Conservation (phyloP, 2,329 filamentous ascomycete genomes). For the Anisogramma anomala region DNA sequence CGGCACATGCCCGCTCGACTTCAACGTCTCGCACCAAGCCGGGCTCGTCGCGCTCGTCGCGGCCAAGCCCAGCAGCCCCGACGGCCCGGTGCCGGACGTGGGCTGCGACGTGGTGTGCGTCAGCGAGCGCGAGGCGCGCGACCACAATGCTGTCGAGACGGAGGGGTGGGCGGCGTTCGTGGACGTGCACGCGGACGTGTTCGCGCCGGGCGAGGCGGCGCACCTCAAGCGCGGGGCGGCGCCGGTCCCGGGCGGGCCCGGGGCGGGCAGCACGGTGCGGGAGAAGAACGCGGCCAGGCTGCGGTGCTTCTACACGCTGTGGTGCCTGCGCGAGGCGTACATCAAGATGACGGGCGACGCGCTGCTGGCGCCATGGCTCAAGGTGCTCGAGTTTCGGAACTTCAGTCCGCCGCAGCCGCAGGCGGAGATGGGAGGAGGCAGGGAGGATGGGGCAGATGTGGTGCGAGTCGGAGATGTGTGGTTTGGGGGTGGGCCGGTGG, state of each 20-base stretch:
- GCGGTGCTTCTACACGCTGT: slow-evolving; percentile 63
- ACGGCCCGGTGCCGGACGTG: slow-evolving; percentile 32
- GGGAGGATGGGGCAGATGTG: slow-evolving; percentile 23
- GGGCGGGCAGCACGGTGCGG: slow-evolving; percentile 21
- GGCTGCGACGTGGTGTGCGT: slow-evolving; percentile 70
- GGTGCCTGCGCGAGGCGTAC: slow-evolving; percentile 71
- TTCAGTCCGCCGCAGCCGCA: slow-evolving; percentile 43
- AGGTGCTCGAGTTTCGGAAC: slow-evolving; percentile 54
- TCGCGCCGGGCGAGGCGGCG: slow-evolving; percentile 48
- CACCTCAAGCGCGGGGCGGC: slow-evolving; percentile 43
- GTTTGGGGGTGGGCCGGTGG: slow-evolving; percentile 28
- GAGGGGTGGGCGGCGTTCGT: slow-evolving; percentile 58
- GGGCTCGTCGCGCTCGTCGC: slow-evolving; percentile 55
- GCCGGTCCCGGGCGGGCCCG: slow-evolving; percentile 16
- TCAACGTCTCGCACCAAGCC: slow-evolving; percentile 72
- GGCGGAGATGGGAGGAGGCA: slow-evolving; percentile 14
- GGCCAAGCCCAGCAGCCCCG: slow-evolving; percentile 19
- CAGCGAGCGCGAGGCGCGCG: slow-evolving; percentile 53
- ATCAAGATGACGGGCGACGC: slow-evolving; percentile 76
- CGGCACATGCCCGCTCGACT: slow-evolving; percentile 39
- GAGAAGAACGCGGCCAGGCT: slow-evolving; percentile 49
- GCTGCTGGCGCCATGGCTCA: slow-evolving; percentile 61
- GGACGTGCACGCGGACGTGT: slow-evolving; percentile 60
- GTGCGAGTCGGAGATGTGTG: slow-evolving; percentile 27
- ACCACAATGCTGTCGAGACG: slow-evolving; percentile 42